A percentile compares a stretch with the other conserved stretches of the same genome.
Evolutionary conservation across 306 rosid species (phyloP).

Genomic region (Sicyos baderoa): DNA sequence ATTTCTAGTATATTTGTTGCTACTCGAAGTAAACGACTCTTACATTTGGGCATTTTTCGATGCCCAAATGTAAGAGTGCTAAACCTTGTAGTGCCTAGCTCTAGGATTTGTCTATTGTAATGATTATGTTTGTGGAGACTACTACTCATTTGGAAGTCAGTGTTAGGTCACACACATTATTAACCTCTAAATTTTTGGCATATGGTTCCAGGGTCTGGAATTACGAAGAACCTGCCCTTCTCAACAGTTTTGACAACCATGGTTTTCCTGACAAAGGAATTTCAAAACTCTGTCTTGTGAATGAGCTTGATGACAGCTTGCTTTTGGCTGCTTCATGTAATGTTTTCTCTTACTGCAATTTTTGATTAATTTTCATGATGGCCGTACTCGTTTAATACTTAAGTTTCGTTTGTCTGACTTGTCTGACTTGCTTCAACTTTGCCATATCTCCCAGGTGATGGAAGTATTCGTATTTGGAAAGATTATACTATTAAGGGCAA

Average conservation of each 20-base stretch:
- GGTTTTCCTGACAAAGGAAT: conserved; percentile 88
- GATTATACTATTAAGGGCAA: conserved; percentile 65
- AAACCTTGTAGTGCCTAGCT: background rate
- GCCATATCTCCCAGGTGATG: conserved; percentile 52
- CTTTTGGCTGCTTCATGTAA: conserved; percentile 97
- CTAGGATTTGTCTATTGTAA: background rate
- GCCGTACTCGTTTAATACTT: background rate
- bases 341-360: conserved; percentile 22
- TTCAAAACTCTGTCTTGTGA: conserved; percentile 82
- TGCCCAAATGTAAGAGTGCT: background rate
- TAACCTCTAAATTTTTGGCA: conserved; percentile 3
- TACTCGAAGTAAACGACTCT: background rate
- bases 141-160: background rate
- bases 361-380: conserved; percentile 12
- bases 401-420: conserved; percentile 18
- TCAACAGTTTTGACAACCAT: conserved; percentile 86
- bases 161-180: background rate
- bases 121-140: background rate
- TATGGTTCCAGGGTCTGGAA: conserved; percentile 66
- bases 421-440: conserved; percentile 17
- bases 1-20: conserved; percentile 3
- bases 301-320: conserved; percentile 93
- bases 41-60: conserved; percentile 4
- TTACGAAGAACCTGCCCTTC: conserved; percentile 66
- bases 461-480: conserved; percentile 88